These are phyloP conservation scores for Zygnema circumcarinatum DNA, from an alignment of 139 green algal species.

Conservation along the genomic window DNA sequence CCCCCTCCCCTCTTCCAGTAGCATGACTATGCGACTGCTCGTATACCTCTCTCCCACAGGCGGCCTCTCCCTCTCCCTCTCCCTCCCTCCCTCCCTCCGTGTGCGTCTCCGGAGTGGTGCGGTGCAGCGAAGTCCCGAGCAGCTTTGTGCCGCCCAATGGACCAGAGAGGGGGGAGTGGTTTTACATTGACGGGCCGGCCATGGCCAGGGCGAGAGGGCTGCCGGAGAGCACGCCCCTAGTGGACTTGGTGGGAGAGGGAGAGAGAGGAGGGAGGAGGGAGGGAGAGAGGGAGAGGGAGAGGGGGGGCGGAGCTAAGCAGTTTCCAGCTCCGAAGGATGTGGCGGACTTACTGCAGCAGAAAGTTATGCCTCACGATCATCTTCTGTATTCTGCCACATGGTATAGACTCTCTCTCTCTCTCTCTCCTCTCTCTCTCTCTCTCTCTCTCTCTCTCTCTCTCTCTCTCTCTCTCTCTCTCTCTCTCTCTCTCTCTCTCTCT, in stretches of 20 bases:
- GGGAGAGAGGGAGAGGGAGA: background rate
- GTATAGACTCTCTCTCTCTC: constrained; percentile 55
- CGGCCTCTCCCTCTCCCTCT: no score
- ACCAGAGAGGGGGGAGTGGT: constrained; percentile 65
- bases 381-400: constrained; percentile 77
- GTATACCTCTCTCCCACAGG: no score
- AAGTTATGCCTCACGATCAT: constrained; percentile 74
- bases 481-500: no score
- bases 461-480: no score
- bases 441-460: no score
- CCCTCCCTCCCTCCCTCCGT: background rate
- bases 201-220: constrained; percentile 63
- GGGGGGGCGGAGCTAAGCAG: background rate
- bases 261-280: background rate
- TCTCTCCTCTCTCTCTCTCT: no score
- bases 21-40: no score
- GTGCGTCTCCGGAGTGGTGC: constrained; percentile 65
- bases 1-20: no score
- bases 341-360: constrained; percentile 71
- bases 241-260: constrained; percentile 63
- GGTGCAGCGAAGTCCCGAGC: constrained; percentile 71
- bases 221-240: constrained; percentile 66
- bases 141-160: constrained; percentile 79
- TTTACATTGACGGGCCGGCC: constrained; percentile 72
- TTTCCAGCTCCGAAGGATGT: constrained; percentile 70